These are phyloP conservation scores for Aspergillus carbonarius DNA, from an alignment of 2,329 filamentous ascomycete species.

Conservation along the genomic window DNA sequence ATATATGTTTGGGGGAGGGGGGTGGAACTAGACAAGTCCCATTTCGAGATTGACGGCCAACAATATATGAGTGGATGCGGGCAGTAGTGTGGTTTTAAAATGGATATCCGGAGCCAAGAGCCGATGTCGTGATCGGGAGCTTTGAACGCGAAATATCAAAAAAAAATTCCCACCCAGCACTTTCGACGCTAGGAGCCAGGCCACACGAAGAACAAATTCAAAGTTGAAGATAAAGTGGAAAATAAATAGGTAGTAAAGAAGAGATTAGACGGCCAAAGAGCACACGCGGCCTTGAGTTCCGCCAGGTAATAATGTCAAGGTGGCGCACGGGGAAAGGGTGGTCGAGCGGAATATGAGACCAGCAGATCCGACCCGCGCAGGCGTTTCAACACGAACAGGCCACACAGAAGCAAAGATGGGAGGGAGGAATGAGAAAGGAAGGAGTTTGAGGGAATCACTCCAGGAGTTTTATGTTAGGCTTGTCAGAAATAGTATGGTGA, in stretches of 20 bases:
- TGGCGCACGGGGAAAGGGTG: conserved; percentile 1
- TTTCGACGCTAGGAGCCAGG: neutral
- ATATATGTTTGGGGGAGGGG: neutral
- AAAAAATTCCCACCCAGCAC: conserved; percentile 14
- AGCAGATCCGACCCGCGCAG: neutral
- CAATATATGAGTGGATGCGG: conserved; percentile 10
- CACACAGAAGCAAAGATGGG: neutral
- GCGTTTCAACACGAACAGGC: neutral
- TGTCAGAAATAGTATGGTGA: conserved; percentile 10
- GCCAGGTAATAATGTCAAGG: neutral
- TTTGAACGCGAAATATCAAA: conserved; percentile 21
- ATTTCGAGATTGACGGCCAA: conserved; percentile 12
- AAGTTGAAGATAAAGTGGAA: neutral
- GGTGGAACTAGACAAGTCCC: conserved; percentile 9
- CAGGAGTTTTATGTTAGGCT: conserved; percentile 12
- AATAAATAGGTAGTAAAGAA: neutral
- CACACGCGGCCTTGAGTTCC: neutral
- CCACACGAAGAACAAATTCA: conserved; percentile 4
- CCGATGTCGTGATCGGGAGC: conserved; percentile 32
- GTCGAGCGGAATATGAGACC: neutral
- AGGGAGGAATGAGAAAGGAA: conserved; percentile 9
- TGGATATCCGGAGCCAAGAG: conserved; percentile 16
- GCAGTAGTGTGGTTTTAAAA: conserved; percentile 16
- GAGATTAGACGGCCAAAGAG: neutral
- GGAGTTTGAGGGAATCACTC: neutral